A percentile compares a stretch with the other conserved stretches of the same genome.
phyloP scores from a whole-genome alignment of 805 yeast species.

The Candida piceae region DNA sequence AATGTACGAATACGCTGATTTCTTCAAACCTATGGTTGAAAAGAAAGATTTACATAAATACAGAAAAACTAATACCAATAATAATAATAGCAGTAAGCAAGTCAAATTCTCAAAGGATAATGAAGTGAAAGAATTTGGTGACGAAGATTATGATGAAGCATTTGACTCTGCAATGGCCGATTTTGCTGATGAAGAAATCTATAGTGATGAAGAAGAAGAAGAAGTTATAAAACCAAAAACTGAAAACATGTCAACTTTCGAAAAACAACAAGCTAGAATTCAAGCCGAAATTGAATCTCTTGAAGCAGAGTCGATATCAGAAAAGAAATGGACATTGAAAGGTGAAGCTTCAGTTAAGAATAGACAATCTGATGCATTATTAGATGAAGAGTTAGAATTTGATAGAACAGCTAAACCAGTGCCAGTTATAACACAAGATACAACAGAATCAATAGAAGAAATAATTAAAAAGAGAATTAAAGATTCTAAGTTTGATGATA shows the following conservation, averaged over 20 bases:
- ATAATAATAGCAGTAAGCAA: slow-evolving; percentile 12
- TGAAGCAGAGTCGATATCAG: slow-evolving; percentile 85
- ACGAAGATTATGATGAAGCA: slow-evolving; percentile 58
- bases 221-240: slow-evolving; percentile 29
- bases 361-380: slow-evolving; percentile 78
- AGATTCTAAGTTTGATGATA: slow-evolving; percentile 74
- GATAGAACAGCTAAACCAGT: slow-evolving; percentile 94
- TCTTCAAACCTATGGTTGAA: slow-evolving; percentile 41
- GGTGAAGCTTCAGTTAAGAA: slow-evolving; percentile 85
- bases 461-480: slow-evolving; percentile 78
- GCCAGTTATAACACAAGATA: slow-evolving; percentile 87
- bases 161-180: slow-evolving; percentile 60
- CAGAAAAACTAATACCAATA: not conserved
- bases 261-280: slow-evolving; percentile 73
- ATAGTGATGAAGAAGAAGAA: slow-evolving; percentile 31
- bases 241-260: slow-evolving; percentile 61
- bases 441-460: slow-evolving; percentile 83
- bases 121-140: slow-evolving; percentile 46
- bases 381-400: slow-evolving; percentile 79
- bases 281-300: slow-evolving; percentile 72
- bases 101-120: slow-evolving; percentile 17
- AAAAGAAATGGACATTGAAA: slow-evolving; percentile 88
- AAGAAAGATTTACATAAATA: slow-evolving; percentile 10
- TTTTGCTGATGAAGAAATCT: slow-evolving; percentile 42
- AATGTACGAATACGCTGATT: slow-evolving; percentile 59